Evolutionary conservation across 345 rosid genomes (phyloP).

Genomic region (Iberis pinnata): DNA sequence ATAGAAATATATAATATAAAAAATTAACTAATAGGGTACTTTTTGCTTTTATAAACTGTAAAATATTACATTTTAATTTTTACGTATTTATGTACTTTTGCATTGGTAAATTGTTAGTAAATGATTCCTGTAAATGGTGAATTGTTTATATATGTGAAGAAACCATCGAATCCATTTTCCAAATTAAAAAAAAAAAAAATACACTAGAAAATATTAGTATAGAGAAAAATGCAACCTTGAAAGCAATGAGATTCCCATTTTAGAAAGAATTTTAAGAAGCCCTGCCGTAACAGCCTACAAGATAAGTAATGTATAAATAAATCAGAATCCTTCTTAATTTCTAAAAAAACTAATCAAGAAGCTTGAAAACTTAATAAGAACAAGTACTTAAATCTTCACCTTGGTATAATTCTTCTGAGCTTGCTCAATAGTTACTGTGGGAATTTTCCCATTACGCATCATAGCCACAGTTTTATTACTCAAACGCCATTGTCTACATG

Average conservation of each 20-base stretch:
- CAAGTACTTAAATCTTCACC: slow-evolving; percentile 34
- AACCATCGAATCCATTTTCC: too few relatives aligned
- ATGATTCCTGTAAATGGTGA: too few relatives aligned
- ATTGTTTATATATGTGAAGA: too few relatives aligned
- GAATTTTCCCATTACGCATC: slow-evolving; percentile 95
- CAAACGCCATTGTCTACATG: slow-evolving; percentile 96
- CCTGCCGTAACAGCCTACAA: slow-evolving; percentile 90
- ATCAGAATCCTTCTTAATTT: too few relatives aligned
- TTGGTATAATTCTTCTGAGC: slow-evolving; percentile 87
- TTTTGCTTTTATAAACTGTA: too few relatives aligned
- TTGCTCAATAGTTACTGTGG: slow-evolving; percentile 95
- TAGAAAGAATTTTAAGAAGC: slow-evolving; percentile 89
- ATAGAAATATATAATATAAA: too few relatives aligned
- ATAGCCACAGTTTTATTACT: slow-evolving; percentile 83
- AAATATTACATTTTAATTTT: too few relatives aligned
- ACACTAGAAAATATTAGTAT: neutral
- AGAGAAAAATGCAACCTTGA: slow-evolving; percentile 55
- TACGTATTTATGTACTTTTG: too few relatives aligned
- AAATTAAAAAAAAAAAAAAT: too few relatives aligned
- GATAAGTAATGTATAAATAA: neutral
- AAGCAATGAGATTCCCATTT: slow-evolving; percentile 98
- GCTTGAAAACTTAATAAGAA: neutral
- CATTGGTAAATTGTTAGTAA: too few relatives aligned
- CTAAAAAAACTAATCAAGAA: too few relatives aligned
- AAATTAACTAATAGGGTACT: too few relatives aligned